phyloP scores from a whole-genome alignment of 345 rosid genomes.

The Ceriops decandra region DNA sequence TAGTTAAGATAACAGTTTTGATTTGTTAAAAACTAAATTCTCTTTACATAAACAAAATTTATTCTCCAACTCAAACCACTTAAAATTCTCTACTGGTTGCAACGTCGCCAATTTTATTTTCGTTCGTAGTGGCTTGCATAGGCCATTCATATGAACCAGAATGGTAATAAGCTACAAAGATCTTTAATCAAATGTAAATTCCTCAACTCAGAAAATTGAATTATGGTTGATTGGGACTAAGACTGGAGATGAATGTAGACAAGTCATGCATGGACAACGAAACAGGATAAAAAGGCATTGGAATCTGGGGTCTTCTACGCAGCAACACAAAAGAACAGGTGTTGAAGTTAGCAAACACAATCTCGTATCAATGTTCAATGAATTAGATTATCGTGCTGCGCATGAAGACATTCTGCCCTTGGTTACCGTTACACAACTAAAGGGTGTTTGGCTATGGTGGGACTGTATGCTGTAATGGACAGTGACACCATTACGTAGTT shows the following conservation, averaged over 20 bases:
- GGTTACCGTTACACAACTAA: constrained; percentile 19
- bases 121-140: too few relatives aligned
- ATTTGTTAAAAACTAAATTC: too few relatives aligned
- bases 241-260: constrained; percentile 39
- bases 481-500: constrained; percentile 4
- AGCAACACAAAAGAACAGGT: not conserved
- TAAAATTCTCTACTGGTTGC: too few relatives aligned
- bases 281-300: constrained; percentile 29
- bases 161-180: too few relatives aligned
- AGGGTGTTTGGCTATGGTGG: constrained; percentile 14
- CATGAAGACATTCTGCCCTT: constrained; percentile 17
- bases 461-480: constrained; percentile 2
- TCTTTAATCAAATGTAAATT: too few relatives aligned
- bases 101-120: too few relatives aligned
- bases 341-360: constrained; percentile 3
- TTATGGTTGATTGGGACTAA: not conserved
- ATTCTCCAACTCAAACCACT: too few relatives aligned
- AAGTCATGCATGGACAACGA: constrained; percentile 13
- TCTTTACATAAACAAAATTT: too few relatives aligned
- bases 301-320: constrained; percentile 10
- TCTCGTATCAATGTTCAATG: constrained; percentile 37
- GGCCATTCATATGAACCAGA: too few relatives aligned
- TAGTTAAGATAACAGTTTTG: too few relatives aligned
- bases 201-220: not conserved
- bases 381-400: constrained; percentile 39